Evolutionary conservation across 2,329 filamentous ascomycete species (phyloP).

Genomic region (Stagonosporopsis vannaccii): DNA sequence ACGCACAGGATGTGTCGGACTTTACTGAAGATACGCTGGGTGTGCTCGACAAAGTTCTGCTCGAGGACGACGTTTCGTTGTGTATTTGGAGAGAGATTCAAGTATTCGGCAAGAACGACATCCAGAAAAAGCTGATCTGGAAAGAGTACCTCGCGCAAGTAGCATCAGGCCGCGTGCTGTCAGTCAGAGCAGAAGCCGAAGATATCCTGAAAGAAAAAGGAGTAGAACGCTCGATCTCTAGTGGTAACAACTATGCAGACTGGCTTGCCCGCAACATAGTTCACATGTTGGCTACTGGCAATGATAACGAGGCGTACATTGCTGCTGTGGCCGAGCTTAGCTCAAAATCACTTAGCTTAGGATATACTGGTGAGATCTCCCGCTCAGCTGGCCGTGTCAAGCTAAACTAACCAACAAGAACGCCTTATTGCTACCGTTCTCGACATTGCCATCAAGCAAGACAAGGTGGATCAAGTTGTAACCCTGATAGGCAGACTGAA

Average conservation of each 20-base stretch:
- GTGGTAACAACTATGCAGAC: slow-evolving; percentile 68
- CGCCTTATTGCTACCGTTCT: slow-evolving; percentile 30
- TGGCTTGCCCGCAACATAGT: slow-evolving; percentile 76
- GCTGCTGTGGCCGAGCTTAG: slow-evolving; percentile 52
- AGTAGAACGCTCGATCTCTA: slow-evolving; percentile 65
- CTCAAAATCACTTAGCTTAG: slow-evolving; percentile 71
- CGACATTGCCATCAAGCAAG: slow-evolving; percentile 20
- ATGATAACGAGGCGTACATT: slow-evolving; percentile 45
- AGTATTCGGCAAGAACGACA: slow-evolving; percentile 48
- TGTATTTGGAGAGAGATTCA: slow-evolving; percentile 57
- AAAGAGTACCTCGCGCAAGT: slow-evolving; percentile 67
- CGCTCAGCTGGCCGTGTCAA: too few species aligned
- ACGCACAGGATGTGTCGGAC: slow-evolving; percentile 39
- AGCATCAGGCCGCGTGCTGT: slow-evolving; percentile 67
- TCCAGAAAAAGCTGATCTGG: slow-evolving; percentile 65
- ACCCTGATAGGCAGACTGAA: slow-evolving; percentile 54
- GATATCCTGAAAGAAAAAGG: slow-evolving; percentile 53
- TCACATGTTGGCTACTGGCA: slow-evolving; percentile 53
- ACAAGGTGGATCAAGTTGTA: slow-evolving; percentile 32
- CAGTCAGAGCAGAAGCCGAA: slow-evolving; percentile 66
- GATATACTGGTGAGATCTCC: slow-evolving; percentile 65
- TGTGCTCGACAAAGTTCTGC: slow-evolving; percentile 54
- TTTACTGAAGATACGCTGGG: slow-evolving; percentile 53
- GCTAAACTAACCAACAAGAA: slow-evolving; percentile 27
- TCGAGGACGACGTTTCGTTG: slow-evolving; percentile 52